Evolutionary conservation across 148 eudicot genomes (phyloP).

Genomic region (Silene latifolia): DNA sequence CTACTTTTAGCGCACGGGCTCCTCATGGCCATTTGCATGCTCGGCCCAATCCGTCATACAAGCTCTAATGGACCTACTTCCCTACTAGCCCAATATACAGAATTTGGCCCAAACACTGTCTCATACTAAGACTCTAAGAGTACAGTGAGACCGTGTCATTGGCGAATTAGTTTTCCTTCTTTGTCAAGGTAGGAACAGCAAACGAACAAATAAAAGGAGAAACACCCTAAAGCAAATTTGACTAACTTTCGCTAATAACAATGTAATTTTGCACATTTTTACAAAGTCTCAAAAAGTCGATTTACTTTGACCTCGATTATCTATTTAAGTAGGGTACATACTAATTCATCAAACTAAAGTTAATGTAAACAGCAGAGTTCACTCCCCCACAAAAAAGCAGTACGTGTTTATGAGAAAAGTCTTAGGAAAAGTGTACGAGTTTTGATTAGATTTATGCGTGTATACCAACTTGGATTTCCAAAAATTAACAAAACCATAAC

Average conservation of each 20-base stretch:
- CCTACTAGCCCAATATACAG: no score
- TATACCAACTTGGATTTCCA: constrained; percentile 8
- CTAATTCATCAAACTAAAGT: not conserved
- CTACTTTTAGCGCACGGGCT: no score
- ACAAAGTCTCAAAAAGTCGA: not conserved
- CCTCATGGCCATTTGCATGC: no score
- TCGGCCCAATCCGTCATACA: no score
- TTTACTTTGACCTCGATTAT: constrained; percentile 18
- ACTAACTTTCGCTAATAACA: constrained; percentile 18
- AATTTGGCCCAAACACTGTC: no score
- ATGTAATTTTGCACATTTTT: constrained; percentile 3
- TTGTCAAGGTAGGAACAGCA: not conserved
- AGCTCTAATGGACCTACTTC: no score
- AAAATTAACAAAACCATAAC: constrained; percentile 3
- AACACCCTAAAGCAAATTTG: not conserved
- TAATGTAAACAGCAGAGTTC: not conserved
- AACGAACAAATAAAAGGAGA: not conserved
- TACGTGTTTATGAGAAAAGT: not conserved
- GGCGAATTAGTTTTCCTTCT: not conserved
- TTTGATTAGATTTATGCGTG: constrained; percentile 11
- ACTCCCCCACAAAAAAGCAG: not conserved
- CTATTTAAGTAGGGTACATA: not conserved
- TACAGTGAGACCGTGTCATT: no score
- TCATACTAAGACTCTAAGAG: no score
- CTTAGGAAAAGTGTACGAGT: not conserved